phyloP scores from a whole-genome alignment of 208 protist genomes.

The Leishmania tarentolae region DNA sequence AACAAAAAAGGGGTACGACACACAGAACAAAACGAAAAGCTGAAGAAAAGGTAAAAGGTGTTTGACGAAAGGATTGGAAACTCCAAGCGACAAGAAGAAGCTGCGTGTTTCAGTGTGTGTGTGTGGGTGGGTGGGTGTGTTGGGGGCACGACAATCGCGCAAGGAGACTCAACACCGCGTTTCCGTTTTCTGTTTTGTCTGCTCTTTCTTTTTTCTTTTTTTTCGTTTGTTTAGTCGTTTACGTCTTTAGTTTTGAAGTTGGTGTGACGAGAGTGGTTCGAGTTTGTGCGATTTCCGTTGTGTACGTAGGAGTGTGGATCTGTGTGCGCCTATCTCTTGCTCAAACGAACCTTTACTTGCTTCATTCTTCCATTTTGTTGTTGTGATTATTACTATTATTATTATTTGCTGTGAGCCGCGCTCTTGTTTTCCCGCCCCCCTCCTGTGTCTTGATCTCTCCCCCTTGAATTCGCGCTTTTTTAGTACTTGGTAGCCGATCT shows the following conservation, averaged over 20 bases:
- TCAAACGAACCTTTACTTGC: neutral
- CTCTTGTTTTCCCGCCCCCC: neutral
- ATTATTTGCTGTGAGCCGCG: neutral
- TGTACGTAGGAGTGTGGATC: neutral
- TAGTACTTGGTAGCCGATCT: neutral
- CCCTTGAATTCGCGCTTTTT: neutral
- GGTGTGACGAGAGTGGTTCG: neutral
- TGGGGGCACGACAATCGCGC: neutral
- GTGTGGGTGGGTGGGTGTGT: too few relatives aligned
- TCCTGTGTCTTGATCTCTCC: neutral
- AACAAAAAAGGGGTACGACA: neutral
- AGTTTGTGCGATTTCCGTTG: neutral
- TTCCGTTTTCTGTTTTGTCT: too few relatives aligned
- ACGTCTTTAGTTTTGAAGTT: neutral
- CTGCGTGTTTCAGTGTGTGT: neutral
- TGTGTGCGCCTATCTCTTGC: neutral
- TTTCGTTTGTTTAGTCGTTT: neutral
- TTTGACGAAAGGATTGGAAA: neutral
- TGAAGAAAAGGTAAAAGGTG: neutral
- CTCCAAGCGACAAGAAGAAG: neutral
- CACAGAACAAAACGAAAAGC: neutral
- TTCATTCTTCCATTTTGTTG: neutral
- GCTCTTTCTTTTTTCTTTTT: neutral
- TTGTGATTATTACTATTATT: neutral
- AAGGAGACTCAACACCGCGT: neutral